Evolutionary conservation across 176 grass and related monocot species (phyloP), one percentile per base, ranked within the genome.

Genomic region (Musa troglodytarum): DNA sequence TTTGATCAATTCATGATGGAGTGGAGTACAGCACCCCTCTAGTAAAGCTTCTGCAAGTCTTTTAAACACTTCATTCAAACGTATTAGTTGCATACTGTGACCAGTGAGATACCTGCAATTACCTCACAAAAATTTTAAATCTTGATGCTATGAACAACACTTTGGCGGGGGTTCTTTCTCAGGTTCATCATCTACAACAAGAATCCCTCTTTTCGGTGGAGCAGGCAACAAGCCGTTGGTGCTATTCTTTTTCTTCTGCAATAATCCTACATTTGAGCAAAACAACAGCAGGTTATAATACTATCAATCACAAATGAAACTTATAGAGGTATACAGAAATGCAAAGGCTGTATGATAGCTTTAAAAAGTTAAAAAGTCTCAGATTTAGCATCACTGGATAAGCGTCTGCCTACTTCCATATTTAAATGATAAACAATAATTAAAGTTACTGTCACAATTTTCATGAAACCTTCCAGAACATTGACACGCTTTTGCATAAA

Each of bases 151-250:
- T 54, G 92, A 90, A 74, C 92, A 95, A 74, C 92, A 90, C 79
- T 77, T 95, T n/a, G 83, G 88, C 53, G 88, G 83, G 53, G 83
- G 81, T 74, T 90, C 85, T 80, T 80, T 90, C 69, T 88, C 92
- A 76, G 85, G 81, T 72, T 90, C 85, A 25, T 90, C 88, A 14
- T 88, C 81, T 34, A 95, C 68, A 19, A 95, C 86, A 55, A 95
- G 34, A 85, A 95, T 81, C 52, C 88, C 88, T 11, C 84, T 82
- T 76, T 76, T 95, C 43, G 72, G 83, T 62, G 71, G 56, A 59
- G 71, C 66, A 63, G 68, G 58, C 62, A 50, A 86, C 68, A 90
- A 69, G 25, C 81, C 79, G 50, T 82, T 79, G 17, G 54, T 21
- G 8, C 25, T 88, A 24, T 81, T 83, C 82, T 86, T 90, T 74